A percentile compares a stretch with the other conserved stretches of the same genome.
Conservation (phyloP, 805 yeast genomes). For the Candida mattraensis region DNA sequence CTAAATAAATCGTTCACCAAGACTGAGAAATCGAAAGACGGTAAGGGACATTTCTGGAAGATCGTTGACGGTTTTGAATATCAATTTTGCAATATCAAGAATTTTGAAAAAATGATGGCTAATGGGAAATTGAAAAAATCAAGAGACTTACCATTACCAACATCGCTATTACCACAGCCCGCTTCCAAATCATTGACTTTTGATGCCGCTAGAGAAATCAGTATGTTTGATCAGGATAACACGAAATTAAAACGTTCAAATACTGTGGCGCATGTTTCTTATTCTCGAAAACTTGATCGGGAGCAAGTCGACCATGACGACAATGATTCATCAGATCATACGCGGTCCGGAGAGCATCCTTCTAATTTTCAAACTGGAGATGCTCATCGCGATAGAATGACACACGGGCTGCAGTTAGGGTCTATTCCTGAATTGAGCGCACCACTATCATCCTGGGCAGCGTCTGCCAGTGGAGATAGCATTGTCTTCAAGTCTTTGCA, state of each 20-base stretch:
- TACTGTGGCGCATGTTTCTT: constrained; percentile 5
- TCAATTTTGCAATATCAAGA: constrained; percentile 68
- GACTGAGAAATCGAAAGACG: constrained; percentile 86
- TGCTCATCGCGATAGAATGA: constrained; percentile 1
- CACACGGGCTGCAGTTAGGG: too few species aligned
- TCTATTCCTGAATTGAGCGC: constrained; percentile 39
- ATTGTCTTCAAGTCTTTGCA: constrained; percentile 29
- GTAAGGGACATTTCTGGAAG: constrained; percentile 93
- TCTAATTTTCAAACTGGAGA: constrained; percentile 1
- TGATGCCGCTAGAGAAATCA: constrained; percentile 1
- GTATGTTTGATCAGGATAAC: constrained; percentile 2
- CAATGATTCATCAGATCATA: too few species aligned
- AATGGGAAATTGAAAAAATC: constrained; percentile 12
- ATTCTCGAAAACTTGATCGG: too few species aligned
- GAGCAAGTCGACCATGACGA: too few species aligned
- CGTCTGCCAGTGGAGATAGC: constrained; percentile 41
- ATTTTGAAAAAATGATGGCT: constrained; percentile 38
- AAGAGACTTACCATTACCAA: constrained; percentile 4
- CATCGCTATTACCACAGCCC: constrained; percentile 2
- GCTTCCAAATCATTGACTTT: constrained; percentile 13
- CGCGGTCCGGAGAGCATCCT: too few species aligned
- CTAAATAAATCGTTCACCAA: constrained; percentile 91
- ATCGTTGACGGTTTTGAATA: constrained; percentile 81
- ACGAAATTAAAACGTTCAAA: constrained; percentile 8
- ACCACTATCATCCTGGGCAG: constrained; percentile 41